Evolutionary conservation across 1,284 basidiomycete genomes (phyloP), one percentile per base, ranked within the genome.

Genomic region (Apiotrichum akiyoshidainum): DNA sequence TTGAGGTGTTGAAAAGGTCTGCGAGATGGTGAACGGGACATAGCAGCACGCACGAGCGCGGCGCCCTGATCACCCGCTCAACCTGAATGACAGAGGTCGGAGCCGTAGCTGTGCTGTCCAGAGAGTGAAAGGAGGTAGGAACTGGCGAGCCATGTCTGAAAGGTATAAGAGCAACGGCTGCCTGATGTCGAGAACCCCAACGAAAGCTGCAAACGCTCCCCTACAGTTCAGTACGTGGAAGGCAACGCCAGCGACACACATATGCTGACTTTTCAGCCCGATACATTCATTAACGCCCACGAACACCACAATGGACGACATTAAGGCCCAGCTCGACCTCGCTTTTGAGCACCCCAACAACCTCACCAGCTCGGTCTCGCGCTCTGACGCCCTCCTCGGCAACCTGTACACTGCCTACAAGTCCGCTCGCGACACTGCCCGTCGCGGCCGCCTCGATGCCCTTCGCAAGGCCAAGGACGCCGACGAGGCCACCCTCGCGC

Each of bases 251-350:
- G 39, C 5, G 8, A 11, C 16, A 2, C 8, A 16, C 16, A 3
- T 8, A 16, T 4, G 16, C 16, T n/a, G 5, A 11, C 42, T 10
- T 10, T 9, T 21, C 35, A 39, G 37, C 35, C 37, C 33, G 17
- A 42, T 44, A 52, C 50, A 33, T 21, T 52, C 50, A 33, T 52
- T 52, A 37, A 31, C 19, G 11, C 10, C n/a, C n/a, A 13, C 33
- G 16, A 37, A 40, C 42, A n/a, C 26, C 14, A 41, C 6, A 22
- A 52, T 52, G 50, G 50, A 52, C 50, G 50, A 52, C 50, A 21
- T 34, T 40, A 52, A 52, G 50, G 50, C 50, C 40, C 50, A 52
- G 26, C 40, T 52, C n/a, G 50, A 52, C 31, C 40, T 52, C 26
- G 50, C 50, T 34, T 52, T 52, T 21, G 50, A 52, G 26, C 39